Conservation (phyloP, 1,284 basidiomycete genomes). For the Cystobasidiaceae sp. region DNA sequence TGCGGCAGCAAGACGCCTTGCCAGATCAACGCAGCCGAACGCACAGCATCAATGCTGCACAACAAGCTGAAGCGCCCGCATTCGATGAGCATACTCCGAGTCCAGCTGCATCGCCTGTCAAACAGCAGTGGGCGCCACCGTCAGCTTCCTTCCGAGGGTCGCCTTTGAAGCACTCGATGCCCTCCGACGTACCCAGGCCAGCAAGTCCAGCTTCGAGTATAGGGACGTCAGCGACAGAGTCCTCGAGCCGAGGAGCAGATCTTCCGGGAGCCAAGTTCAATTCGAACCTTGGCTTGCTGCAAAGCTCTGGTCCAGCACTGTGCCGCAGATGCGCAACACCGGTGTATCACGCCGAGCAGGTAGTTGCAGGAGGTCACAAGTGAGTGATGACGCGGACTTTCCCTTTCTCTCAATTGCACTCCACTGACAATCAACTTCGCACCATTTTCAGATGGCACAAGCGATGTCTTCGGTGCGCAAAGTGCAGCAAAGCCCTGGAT, state of each 20-base stretch:
- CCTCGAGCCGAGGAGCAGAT: neutral
- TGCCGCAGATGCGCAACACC: constrained; percentile 28
- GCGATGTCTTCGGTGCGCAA: constrained; percentile 32
- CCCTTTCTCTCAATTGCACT: neutral
- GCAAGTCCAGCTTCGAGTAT: constrained; percentile 13
- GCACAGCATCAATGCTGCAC: neutral
- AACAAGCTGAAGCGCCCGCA: constrained; percentile 4
- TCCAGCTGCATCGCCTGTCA: neutral
- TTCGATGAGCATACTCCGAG: neutral
- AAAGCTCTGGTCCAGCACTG: constrained; percentile 9
- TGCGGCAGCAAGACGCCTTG: no score
- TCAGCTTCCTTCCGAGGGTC: constrained; percentile 3
- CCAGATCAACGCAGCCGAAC: no score
- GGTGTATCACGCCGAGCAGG: constrained; percentile 32
- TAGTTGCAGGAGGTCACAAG: constrained; percentile 30
- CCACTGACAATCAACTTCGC: no score
- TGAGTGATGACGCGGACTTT: neutral
- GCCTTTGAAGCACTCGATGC: constrained; percentile 7
- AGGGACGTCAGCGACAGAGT: neutral
- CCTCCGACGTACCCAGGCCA: no score
- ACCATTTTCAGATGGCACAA: constrained; percentile 28
- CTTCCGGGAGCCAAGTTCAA: neutral
- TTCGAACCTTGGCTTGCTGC: constrained; percentile 17
- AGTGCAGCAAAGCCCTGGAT: constrained; percentile 30
- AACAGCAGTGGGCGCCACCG: neutral